Evolutionary conservation across 2,329 filamentous ascomycete species (phyloP), one percentile per base, ranked within the genome.

Genomic region (Rachicladosporium sp.): DNA sequence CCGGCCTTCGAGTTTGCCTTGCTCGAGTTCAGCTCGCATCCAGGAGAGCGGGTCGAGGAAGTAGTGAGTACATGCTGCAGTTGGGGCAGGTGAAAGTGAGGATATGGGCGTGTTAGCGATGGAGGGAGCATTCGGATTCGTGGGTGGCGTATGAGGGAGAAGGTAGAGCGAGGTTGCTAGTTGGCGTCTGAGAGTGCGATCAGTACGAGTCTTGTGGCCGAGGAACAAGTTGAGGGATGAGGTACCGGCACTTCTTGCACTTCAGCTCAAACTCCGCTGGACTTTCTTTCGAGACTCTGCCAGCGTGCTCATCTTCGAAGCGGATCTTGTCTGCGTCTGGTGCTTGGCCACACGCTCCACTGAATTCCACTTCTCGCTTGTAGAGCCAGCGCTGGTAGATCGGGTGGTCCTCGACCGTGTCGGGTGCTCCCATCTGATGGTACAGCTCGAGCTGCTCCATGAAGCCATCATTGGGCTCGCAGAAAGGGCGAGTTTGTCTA

Each of bases 31-130:
- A 1, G 78, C 68, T 5, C 83, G 78, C 91, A 98, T 98, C 91
- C 91, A 98, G 10, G 84, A 84, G 29, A 98, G 68, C 1, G 91
- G 86, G 54, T 96, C 87, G 47, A 96, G 64, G 61, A 95, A 96
- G 58, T 88, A 76, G 60, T 96, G 89, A 12, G 82, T 80, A 54
- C 91, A 98, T 29, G 65, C 57, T 10, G 55, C 48, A 19, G 15
- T 19, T 19, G 15, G 15, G 15, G 15, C 15, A 19, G 15, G 15
- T 3, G 15, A 19, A 19, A 19, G 15, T 19, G 15, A 19, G 3
- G 15, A 19, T 3, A 19, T 19, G 3, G 15, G 15, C 15, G 15
- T 19, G 15, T 19, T 19, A 5, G 15, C 15, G 15, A 19, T 19
- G 15, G 15, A 19, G 15, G 15, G 15, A 19, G 15, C 15, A 5